Evolutionary conservation across 179 eudicot species (phyloP).

Genomic region (Patellifolia procumbens): DNA sequence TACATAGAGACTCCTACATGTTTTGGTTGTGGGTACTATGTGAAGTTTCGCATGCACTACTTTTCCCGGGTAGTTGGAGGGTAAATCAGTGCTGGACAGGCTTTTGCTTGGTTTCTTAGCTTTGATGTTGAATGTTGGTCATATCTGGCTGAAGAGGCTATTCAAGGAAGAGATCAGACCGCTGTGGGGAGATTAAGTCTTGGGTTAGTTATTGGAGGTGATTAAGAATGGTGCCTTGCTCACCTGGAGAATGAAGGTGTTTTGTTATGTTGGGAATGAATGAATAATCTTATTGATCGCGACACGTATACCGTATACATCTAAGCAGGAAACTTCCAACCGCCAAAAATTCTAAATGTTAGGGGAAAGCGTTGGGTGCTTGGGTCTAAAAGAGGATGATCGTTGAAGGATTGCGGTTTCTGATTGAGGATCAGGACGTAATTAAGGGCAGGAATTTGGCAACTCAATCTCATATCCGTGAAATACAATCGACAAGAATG

Average conservation of each 20-base stretch:
- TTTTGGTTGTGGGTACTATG: neutral
- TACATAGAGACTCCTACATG: neutral
- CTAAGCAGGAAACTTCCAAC: neutral
- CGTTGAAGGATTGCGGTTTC: no score
- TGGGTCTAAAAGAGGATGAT: no score
- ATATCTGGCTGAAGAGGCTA: neutral
- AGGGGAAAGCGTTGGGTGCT: no score
- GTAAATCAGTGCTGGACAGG: neutral
- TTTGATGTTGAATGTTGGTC: neutral
- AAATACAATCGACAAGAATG: neutral
- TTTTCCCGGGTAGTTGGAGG: neutral
- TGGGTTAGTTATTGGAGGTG: neutral
- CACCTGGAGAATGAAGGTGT: neutral
- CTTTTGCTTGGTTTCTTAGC: neutral
- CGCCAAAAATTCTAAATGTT: no score
- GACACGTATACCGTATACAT: no score
- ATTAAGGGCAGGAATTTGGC: neutral
- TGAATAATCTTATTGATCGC: no score
- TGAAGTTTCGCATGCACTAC: neutral
- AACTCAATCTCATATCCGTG: neutral
- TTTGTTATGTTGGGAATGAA: no score
- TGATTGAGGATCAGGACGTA: no score
- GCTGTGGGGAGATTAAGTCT: neutral
- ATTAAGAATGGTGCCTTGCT: neutral
- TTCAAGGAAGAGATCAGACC: neutral